Conservation (phyloP, 2,329 filamentous ascomycete species). For the Fusarium sp. region DNA sequence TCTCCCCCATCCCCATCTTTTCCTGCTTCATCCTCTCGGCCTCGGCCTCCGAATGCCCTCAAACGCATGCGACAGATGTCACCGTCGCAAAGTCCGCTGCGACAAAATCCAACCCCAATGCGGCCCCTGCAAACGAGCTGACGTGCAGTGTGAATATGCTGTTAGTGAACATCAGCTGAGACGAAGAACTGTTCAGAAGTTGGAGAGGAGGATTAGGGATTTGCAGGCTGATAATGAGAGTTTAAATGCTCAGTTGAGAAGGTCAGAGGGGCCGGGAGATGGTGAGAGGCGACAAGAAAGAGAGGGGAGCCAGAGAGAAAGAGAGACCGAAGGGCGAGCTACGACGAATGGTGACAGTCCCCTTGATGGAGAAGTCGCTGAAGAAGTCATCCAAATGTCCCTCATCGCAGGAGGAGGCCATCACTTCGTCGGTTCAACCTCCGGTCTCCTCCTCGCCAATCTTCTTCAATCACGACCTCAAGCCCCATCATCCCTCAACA, state of each 20-base stretch:
- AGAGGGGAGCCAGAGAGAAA: not conserved
- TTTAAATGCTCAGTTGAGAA: constrained; percentile 20
- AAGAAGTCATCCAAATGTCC: constrained; percentile 57
- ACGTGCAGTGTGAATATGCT: constrained; percentile 50
- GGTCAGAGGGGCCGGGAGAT: constrained; percentile 2
- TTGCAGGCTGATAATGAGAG: constrained; percentile 47
- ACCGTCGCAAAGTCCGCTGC: constrained; percentile 55
- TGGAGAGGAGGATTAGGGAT: constrained; percentile 50
- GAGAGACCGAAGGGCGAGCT: not conserved
- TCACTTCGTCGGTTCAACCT: constrained; percentile 56
- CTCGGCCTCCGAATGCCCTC: constrained; percentile 38
- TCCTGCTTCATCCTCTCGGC: constrained; percentile 14
- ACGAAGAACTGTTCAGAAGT: constrained; percentile 49
- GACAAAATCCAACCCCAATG: constrained; percentile 54
- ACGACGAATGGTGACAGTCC: constrained; percentile 3
- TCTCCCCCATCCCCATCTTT: not conserved
- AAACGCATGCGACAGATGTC: constrained; percentile 54
- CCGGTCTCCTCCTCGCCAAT: constrained; percentile 56
- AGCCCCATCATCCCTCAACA: constrained; percentile 17
- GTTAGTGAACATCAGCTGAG: constrained; percentile 46
- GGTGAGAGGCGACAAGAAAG: too few relatives aligned
- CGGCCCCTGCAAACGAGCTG: constrained; percentile 50
- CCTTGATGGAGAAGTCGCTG: constrained; percentile 47
- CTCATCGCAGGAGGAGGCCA: constrained; percentile 55
- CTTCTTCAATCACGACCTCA: constrained; percentile 48